A percentile compares a stretch with the other conserved stretches of the same genome.
phyloP scores from a whole-genome alignment of 2,329 filamentous ascomycete species.

The Penicillium sp. region DNA sequence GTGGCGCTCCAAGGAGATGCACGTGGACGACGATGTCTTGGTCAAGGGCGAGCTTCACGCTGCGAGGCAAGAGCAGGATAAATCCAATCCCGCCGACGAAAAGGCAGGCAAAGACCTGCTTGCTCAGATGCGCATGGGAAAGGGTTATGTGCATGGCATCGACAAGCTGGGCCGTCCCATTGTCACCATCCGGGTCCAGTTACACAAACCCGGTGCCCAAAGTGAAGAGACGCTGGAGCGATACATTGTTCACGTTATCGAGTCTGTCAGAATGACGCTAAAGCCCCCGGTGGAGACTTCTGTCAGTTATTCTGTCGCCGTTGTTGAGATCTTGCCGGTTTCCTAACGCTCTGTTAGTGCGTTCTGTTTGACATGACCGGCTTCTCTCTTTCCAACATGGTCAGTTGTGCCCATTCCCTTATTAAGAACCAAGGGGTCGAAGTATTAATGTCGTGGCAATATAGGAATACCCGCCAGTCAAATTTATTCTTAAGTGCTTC shows the following conservation, averaged over 20 bases:
- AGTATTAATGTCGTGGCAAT: too few relatives aligned
- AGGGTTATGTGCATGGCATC: constrained; percentile 21
- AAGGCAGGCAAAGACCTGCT: constrained; percentile 19
- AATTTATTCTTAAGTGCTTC: constrained; percentile 97
- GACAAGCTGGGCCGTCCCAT: constrained; percentile 63
- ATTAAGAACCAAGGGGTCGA: too few relatives aligned
- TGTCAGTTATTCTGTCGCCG: constrained; percentile 51
- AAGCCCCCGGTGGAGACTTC: constrained; percentile 80
- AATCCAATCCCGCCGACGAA: constrained; percentile 24
- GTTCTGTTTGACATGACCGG: constrained; percentile 93
- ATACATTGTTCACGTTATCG: constrained; percentile 88
- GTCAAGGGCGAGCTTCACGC: constrained; percentile 65
- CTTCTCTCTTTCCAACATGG: constrained; percentile 93
- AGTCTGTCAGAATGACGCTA: constrained; percentile 81
- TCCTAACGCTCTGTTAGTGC: constrained; percentile 54
- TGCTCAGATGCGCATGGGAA: constrained; percentile 20
- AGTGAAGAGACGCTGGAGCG: constrained; percentile 75
- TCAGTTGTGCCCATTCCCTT: too few relatives aligned
- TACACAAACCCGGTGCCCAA: constrained; percentile 81
- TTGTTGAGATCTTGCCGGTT: not conserved
- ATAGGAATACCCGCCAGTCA: constrained; percentile 87
- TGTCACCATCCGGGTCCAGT: constrained; percentile 70
- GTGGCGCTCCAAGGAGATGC: constrained; percentile 73
- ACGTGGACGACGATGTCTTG: constrained; percentile 82
- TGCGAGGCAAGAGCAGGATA: constrained; percentile 51